Evolutionary conservation across 441 rosid species (phyloP).

Genomic region (Omphalea diandra): DNA sequence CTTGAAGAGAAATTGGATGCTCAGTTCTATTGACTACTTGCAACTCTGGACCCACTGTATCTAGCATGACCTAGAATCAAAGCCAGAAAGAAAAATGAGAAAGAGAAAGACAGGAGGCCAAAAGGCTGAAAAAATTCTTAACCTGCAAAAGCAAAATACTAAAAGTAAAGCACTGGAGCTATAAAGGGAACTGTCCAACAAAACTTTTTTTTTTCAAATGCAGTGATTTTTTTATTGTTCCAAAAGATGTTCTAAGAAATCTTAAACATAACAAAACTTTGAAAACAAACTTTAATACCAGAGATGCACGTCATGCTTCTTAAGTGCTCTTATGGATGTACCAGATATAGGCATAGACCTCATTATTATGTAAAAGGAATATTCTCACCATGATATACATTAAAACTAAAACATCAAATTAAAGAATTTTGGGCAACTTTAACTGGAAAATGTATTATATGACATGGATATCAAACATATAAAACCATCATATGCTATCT

Average conservation of each 20-base stretch:
- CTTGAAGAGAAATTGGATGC: slow-evolving; percentile 8
- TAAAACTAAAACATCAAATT: background rate
- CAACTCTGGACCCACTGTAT: slow-evolving; percentile 17
- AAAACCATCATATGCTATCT: background rate
- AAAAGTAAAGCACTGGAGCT: background rate
- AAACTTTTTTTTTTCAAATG: background rate
- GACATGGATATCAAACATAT: background rate
- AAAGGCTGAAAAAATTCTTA: background rate
- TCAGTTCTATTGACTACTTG: slow-evolving; percentile 3
- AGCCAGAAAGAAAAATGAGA: background rate
- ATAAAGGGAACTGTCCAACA: background rate
- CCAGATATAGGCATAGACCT: background rate
- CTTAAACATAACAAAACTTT: background rate
- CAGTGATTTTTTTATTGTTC: background rate
- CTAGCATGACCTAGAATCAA: slow-evolving; percentile 13
- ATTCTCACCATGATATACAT: background rate
- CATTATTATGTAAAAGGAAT: slow-evolving; percentile 6
- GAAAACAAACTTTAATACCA: background rate
- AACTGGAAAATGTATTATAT: background rate
- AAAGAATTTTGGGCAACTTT: background rate
- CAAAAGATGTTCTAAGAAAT: background rate
- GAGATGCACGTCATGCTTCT: background rate
- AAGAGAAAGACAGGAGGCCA: background rate
- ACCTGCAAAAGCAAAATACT: background rate
- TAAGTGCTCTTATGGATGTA: background rate